phyloP scores from a whole-genome alignment of 345 rosid species.

The Sonneratia caseolaris region DNA sequence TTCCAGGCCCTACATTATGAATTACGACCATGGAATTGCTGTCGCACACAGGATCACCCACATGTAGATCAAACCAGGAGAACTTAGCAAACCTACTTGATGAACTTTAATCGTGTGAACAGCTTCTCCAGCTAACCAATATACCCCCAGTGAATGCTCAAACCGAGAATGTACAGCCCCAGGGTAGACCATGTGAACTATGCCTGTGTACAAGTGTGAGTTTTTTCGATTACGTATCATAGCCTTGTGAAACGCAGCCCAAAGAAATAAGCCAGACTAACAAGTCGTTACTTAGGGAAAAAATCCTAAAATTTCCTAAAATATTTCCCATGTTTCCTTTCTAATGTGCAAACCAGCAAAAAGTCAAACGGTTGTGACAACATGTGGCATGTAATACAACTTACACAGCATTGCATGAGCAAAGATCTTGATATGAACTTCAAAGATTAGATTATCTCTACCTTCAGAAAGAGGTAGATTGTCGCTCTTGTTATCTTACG shows the following conservation, averaged over 20 bases:
- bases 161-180: conserved; percentile 89
- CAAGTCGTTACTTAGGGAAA: background rate
- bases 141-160: conserved; percentile 96
- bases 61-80: background rate
- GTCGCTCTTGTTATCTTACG: background rate
- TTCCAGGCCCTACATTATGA: conserved; percentile 51
- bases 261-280: background rate
- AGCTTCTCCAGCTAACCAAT: conserved; percentile 72
- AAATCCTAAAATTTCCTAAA: background rate
- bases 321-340: background rate
- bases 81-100: conserved; percentile 35
- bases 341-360: background rate
- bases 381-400: background rate
- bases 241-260: background rate
- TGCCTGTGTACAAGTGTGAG: conserved; percentile 32
- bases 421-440: background rate
- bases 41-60: background rate
- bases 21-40: background rate
- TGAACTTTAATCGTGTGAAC: conserved; percentile 44
- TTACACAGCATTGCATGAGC: background rate
- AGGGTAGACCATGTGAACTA: conserved; percentile 70
- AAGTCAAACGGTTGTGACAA: background rate
- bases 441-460: background rate
- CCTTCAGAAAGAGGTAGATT: background rate
- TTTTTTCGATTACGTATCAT: background rate